These are phyloP conservation scores for Cladosporium austrohemisphaericum DNA, from an alignment of 2,329 filamentous ascomycete species.

Conservation along the genomic window DNA sequence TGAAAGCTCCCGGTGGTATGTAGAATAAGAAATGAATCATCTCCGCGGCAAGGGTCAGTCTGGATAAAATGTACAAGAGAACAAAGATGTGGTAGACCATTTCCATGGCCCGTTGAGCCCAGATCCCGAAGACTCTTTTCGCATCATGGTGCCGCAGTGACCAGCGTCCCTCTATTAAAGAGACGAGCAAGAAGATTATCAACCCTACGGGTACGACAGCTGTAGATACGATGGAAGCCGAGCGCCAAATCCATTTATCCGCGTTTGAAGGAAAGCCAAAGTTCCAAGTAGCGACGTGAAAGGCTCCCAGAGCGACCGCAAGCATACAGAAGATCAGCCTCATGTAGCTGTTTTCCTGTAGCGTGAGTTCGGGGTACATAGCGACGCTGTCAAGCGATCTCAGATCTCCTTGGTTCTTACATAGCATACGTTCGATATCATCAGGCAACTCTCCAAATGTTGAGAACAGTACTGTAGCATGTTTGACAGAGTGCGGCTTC, in stretches of 20 bases:
- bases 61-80: background rate
- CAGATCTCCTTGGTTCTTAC: no score
- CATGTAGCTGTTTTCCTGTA: background rate
- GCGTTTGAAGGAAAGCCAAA: background rate
- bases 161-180: no score
- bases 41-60: background rate
- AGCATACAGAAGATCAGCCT: background rate
- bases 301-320: background rate
- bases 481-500: background rate
- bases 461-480: background rate
- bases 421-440: no score
- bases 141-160: background rate
- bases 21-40: background rate
- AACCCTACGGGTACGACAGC: no score
- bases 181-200: no score
- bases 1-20: background rate
- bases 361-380: no score
- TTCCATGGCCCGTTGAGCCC: no score
- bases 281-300: slow-evolving; percentile 5
- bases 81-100: no score
- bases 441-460: background rate
- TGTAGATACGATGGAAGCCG: background rate
- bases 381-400: no score
- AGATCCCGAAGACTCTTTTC: no score
- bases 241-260: background rate